Evolutionary conservation across 1,284 basidiomycete genomes (phyloP).

Genomic region (Rhodotorula sp.): DNA sequence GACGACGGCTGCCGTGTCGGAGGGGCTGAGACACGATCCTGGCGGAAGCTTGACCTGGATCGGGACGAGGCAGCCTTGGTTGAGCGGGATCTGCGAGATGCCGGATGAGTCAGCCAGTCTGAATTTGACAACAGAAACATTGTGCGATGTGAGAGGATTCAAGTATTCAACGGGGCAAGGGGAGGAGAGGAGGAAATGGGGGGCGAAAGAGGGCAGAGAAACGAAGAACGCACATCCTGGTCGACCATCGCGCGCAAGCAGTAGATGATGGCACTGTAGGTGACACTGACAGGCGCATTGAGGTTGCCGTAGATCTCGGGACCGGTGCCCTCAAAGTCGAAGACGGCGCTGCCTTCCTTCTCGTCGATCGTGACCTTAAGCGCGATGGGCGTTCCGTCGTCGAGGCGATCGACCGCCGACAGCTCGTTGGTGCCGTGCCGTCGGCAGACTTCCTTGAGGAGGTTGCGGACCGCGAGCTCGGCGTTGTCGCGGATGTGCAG

Average conservation of each 20-base stretch:
- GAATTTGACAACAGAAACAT: no score
- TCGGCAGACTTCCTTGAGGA: constrained; percentile 74
- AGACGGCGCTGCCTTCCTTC: constrained; percentile 70
- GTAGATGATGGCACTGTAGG: constrained; percentile 91
- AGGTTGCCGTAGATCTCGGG: constrained; percentile 59
- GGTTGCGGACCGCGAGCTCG: constrained; percentile 78
- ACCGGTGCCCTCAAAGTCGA: constrained; percentile 75
- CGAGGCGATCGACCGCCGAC: constrained; percentile 72
- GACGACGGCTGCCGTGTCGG: constrained; percentile 50
- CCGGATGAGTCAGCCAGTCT: background rate
- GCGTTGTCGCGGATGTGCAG: constrained; percentile 76
- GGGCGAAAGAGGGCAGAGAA: background rate
- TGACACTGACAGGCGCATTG: constrained; percentile 78
- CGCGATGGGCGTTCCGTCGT: constrained; percentile 83
- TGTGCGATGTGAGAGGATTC: no score
- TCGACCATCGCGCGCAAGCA: constrained; percentile 89
- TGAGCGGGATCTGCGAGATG: constrained; percentile 68
- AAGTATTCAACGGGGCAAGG: no score
- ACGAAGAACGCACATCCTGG: constrained; percentile 45
- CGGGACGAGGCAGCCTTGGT: constrained; percentile 79
- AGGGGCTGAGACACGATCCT: constrained; percentile 77
- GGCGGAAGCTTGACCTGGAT: constrained; percentile 73
- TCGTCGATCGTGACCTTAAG: constrained; percentile 78
- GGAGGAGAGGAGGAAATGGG: no score
- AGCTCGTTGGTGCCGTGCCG: constrained; percentile 59